Base-by-base conservation (phyloP, 1,284 basidiomycete species). In the Trichosporon asahii region DNA sequence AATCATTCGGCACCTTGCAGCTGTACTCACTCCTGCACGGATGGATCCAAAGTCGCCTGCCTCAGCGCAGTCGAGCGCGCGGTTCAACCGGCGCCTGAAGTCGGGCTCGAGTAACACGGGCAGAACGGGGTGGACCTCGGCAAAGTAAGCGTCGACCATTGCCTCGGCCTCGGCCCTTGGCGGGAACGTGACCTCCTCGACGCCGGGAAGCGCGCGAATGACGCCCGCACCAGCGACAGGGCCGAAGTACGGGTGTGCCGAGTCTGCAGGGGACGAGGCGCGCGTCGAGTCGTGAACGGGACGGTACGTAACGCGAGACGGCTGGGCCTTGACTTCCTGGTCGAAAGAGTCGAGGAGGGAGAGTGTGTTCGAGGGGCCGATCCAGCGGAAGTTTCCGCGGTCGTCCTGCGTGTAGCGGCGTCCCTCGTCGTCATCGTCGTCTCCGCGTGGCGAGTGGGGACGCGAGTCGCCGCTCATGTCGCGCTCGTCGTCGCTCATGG, bases 361-460 rank as follows among this genome's bases (percentile, higher is more conserved):
- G 89, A 95, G 91, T 11, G 93, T 93, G 29, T 92, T 94, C 9
- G 92, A 94, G 64, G 92, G 90, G 37, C 93, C 93, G 76, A 95
- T 94, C 93, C 93, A 95, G 72, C 93, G 89, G 85, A 91, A 89
- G 82, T 94, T 92, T 25, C 93, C 93, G 75, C 93, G 90, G 80
- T 94, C 93, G 77, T 95, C 57, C 57, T 69, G 66, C 27, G 68
- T 63, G 67, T 69, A 73, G 57, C 72, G 69, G n/a, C 67, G 55
- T 18, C 53, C 53, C 66, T 86, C 84, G 64, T 74, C 74, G 46
- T 77, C 80, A 29, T 73, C 72, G 89, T 91, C 79, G 87, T 85
- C 71, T 85, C 86, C 71, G 9, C 65, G 66, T 15, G 55, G 66
- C 23, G 69, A 64, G 25, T 37, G 85, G 83, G 85, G 68, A 76